Evolutionary conservation across 2,329 filamentous ascomycete species (phyloP), one percentile per base, ranked within the genome.

Genomic region (Helminthosporium solani): DNA sequence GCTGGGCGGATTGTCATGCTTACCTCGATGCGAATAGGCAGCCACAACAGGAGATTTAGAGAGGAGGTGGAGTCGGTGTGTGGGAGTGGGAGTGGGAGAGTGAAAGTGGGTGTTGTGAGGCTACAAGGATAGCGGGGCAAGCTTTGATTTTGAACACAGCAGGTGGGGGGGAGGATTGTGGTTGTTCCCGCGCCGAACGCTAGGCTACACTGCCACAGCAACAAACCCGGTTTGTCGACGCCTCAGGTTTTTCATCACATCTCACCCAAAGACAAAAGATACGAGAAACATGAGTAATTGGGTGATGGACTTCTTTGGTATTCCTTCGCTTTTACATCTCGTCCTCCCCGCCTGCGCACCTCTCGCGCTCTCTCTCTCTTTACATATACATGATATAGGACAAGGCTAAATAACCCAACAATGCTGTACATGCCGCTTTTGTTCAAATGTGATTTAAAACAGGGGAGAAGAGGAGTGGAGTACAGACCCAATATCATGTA

Each of bases 401-500:
- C 35, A 38, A 23, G 3, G 20, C 20, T 25, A 38, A 18, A 38
- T 37, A 38, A 38, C 27, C 35, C 18, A 38, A 38, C 35, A 38
- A 38, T 38, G 23, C n/a, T 38, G 23, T 38, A 38, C 35, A 38
- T 38, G 23, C 28, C 64, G 65, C 68, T 68, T 25, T 38, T 38
- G 63, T 67, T 64, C 57, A 56, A 52, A 51, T 39, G 49, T 50
- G 36, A 56, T 54, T 59, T 57, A 60, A 50, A 62, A 50, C 58
- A 46, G 44, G 11, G 37, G 51, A 58, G 60, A 59, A 64, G 54
- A 54, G 56, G 66, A 69, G 67, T 60, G 66, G 68, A 70, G 66
- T 64, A 57, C 56, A 52, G 57, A 61, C 56, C 58, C 59, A 60
- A 60, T 56, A 63, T 56, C 64, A 58, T 66, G 58, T 64, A 66